Evolutionary conservation across 2,329 filamentous ascomycete genomes (phyloP), one percentile per base, ranked within the genome.

Genomic region (Chaetomiaceae sp.): DNA sequence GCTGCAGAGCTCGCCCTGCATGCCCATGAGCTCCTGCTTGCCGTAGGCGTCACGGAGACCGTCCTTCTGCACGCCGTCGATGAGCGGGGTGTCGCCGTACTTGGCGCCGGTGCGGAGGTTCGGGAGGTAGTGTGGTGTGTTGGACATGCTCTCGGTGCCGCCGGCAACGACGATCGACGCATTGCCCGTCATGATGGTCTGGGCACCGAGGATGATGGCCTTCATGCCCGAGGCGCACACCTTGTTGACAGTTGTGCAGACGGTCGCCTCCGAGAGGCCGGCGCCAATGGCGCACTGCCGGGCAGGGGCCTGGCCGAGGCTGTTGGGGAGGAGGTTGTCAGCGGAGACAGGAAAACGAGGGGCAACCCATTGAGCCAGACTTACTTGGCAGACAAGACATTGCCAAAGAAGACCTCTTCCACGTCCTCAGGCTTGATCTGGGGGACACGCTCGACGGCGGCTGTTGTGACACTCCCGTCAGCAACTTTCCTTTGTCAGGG

Each of bases 121-220:
- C 61, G 91, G 88, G 49, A 96, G 87, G 78, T 99, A 99, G 78
- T 99, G 91, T 47, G 94, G 94, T 51, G 87, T 81, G 77, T 97
- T 97, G 69, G 91, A 96, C 94, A 99, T 99, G 78, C 91, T 96
- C 79, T 99, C 94, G 63, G 92, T 85, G 64, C 94, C 94, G 68
- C 91, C 94, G 61, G 91, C 94, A 56, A 99, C 90, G 61, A 99
- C 85, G 61, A 96, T 86, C 64, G 89, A 86, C 61, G 92, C 92
- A 69, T 90, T 96, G 63, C 94, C 92, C 50, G 91, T 95, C 72
- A 97, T 91, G 77, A 99, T 99, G 65, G 92, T 96, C 75, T 97
- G 94, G 47, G 92, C 89, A 63, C 88, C 94, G 57, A 99, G 81
- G 62, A 96, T 90, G 68, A 99, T 87, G 63, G 94, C 89, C 80